phyloP scores from a whole-genome alignment of 805 yeast genomes.

The Wickerhamiella spandovensis region DNA sequence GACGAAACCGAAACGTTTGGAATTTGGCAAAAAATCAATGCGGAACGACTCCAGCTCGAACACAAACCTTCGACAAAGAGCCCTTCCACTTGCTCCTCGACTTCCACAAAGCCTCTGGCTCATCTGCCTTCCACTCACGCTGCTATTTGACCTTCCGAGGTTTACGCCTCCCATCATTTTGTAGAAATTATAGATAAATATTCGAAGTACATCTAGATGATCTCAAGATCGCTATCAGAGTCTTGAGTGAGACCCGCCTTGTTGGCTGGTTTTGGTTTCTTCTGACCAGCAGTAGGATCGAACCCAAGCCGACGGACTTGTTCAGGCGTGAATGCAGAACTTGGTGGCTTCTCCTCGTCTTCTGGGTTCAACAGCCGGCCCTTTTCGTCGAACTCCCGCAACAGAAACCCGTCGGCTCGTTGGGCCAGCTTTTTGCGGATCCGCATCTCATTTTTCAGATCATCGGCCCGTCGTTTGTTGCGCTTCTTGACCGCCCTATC shows the following conservation, averaged over 20 bases:
- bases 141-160: not conserved
- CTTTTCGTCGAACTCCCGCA: slow-evolving; percentile 15
- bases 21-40: slow-evolving; percentile 37
- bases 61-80: not conserved
- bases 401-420: slow-evolving; percentile 16
- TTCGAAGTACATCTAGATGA: not conserved
- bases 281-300: slow-evolving; percentile 15
- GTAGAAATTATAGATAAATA: too few species aligned
- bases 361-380: slow-evolving; percentile 12
- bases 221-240: slow-evolving; percentile 15
- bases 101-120: not conserved
- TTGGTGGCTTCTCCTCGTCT: not conserved
- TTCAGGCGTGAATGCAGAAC: slow-evolving; percentile 14
- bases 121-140: not conserved
- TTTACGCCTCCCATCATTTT: too few species aligned
- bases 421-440: slow-evolving; percentile 26
- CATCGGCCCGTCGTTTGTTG: slow-evolving; percentile 16
- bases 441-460: slow-evolving; percentile 20
- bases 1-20: slow-evolving; percentile 35
- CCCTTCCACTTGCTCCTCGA: not conserved
- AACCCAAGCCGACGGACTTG: slow-evolving; percentile 19
- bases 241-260: slow-evolving; percentile 4
- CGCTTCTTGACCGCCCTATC: slow-evolving; percentile 22
- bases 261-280: not conserved
- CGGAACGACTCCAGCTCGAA: slow-evolving; percentile 15